Conservation (phyloP, 805 yeast genomes). For the Maudiozyma bulderi region DNA sequence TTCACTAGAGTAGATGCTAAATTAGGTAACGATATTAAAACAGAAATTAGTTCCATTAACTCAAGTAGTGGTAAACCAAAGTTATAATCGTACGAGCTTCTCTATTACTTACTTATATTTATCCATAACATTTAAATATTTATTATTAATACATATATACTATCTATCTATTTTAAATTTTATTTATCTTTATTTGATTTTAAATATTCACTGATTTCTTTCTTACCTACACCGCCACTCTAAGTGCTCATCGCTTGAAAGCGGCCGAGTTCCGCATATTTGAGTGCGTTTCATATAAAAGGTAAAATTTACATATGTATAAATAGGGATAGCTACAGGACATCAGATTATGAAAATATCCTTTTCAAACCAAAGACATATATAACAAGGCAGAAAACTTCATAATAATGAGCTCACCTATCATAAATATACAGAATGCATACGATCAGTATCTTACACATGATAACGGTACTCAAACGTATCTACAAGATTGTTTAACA, state of each 20-base stretch:
- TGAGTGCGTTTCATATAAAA: too few species aligned
- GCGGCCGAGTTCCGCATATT: too few species aligned
- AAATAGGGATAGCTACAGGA: too few species aligned
- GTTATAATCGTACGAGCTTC: conserved; percentile 1
- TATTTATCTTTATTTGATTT: not conserved
- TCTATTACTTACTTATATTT: too few species aligned
- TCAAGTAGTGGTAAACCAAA: conserved; percentile 3
- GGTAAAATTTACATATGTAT: too few species aligned
- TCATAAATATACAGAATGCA: conserved; percentile 13
- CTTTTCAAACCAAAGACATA: not conserved
- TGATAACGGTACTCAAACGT: conserved; percentile 9
- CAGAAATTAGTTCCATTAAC: conserved; percentile 35
- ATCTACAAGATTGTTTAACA: conserved; percentile 14
- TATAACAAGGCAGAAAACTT: not conserved
- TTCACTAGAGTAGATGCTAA: conserved; percentile 63
- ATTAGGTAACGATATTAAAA: conserved; percentile 58
- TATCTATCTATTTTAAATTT: not conserved
- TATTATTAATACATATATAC: not conserved
- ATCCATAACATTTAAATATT: not conserved
- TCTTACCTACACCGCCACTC: too few species aligned
- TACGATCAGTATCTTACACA: conserved; percentile 9
- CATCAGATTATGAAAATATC: not conserved
- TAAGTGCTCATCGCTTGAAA: too few species aligned
- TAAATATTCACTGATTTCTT: too few species aligned
- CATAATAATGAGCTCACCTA: conserved; percentile 3